Conservation (phyloP, 2,329 filamentous ascomycete genomes). For the Tothia fuscella region DNA sequence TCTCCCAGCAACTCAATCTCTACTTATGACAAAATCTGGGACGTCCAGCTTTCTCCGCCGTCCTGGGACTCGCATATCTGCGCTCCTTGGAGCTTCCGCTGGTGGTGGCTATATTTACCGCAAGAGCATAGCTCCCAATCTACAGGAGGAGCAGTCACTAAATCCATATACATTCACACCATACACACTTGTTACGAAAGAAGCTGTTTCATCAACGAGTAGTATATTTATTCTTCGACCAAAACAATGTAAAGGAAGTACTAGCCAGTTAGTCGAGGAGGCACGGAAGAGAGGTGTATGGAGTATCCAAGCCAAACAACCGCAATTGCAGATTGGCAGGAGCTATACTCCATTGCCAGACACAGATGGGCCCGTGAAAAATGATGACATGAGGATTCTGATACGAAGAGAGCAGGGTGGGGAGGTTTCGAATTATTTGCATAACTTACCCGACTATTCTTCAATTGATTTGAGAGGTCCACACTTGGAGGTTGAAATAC, state of each 20-base stretch:
- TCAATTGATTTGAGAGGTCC: constrained; percentile 70
- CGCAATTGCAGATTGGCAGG: constrained; percentile 80
- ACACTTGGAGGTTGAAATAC: constrained; percentile 53
- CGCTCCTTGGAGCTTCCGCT: constrained; percentile 3
- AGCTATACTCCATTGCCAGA: constrained; percentile 78
- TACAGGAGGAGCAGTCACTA: constrained; percentile 24
- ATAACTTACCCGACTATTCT: constrained; percentile 48
- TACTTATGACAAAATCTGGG: too few relatives aligned
- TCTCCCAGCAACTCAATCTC: too few relatives aligned
- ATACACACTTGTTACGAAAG: constrained; percentile 51
- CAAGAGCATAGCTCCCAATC: not conserved
- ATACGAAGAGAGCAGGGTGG: constrained; percentile 68
- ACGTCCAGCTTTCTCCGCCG: too few relatives aligned
- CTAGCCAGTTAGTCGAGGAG: constrained; percentile 24
- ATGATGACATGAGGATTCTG: constrained; percentile 40
- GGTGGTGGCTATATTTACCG: constrained; percentile 3
- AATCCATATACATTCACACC: constrained; percentile 51
- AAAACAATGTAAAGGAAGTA: constrained; percentile 22
- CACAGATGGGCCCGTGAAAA: not conserved
- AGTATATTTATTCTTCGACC: constrained; percentile 52
- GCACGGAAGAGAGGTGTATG: constrained; percentile 45
- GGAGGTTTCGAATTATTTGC: constrained; percentile 76
- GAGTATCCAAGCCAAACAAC: constrained; percentile 90
- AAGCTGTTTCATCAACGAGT: constrained; percentile 53
- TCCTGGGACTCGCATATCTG: not conserved